phyloP scores from a whole-genome alignment of 2,329 filamentous ascomycete species.

The Sclerotinia nivalis region DNA sequence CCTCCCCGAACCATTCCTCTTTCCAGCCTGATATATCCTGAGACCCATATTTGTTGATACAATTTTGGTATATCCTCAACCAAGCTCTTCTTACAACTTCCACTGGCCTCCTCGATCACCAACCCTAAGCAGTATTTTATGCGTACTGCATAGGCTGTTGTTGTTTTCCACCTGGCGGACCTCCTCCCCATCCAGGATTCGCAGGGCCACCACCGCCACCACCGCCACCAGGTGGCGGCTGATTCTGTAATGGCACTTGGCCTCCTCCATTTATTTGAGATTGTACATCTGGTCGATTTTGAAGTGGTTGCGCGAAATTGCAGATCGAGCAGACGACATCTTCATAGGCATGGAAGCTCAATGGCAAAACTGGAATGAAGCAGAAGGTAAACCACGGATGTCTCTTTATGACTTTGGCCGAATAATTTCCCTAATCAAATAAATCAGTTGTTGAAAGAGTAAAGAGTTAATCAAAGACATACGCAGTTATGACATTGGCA shows the following conservation, averaged over 20 bases:
- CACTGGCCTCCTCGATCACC: neutral
- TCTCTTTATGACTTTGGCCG: constrained; percentile 60
- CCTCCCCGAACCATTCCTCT: neutral
- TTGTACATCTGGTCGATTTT: constrained; percentile 43
- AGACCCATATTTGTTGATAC: neutral
- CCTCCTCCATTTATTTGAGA: constrained; percentile 34
- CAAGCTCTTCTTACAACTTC: neutral
- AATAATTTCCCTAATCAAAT: constrained; percentile 55
- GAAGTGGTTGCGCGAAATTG: constrained; percentile 70
- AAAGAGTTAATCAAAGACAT: constrained; percentile 23
- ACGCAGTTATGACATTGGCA: constrained; percentile 66
- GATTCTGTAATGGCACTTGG: constrained; percentile 36
- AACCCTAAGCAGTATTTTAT: constrained; percentile 23
- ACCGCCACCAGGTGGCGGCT: constrained; percentile 23
- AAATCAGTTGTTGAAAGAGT: neutral
- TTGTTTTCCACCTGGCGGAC: constrained; percentile 32
- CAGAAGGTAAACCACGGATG: constrained; percentile 79
- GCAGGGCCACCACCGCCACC: constrained; percentile 15
- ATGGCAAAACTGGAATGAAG: constrained; percentile 72
- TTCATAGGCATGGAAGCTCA: constrained; percentile 65
- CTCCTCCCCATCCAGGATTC: constrained; percentile 37
- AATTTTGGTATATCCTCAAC: neutral
- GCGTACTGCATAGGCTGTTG: constrained; percentile 40
- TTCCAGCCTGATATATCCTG: neutral
- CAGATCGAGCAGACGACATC: constrained; percentile 75